phyloP scores from a whole-genome alignment of 179 eudicot species.

The Camellia oleifera region DNA sequence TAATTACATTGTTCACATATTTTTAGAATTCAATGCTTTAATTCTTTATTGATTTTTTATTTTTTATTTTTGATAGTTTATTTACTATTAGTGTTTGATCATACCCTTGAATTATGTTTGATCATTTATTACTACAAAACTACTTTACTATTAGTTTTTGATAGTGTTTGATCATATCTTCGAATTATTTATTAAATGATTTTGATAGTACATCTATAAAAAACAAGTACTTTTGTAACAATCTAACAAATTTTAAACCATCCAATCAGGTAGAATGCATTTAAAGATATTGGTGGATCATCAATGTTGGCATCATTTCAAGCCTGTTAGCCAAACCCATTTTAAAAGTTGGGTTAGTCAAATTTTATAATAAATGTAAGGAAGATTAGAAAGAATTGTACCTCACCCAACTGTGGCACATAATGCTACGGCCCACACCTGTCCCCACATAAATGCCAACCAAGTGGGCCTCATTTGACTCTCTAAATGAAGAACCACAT shows the following conservation, averaged over 20 bases:
- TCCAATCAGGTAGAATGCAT: slow-evolving; percentile 7
- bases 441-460: slow-evolving; percentile 4
- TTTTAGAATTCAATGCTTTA: too few relatives aligned
- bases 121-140: too few relatives aligned
- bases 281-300: background rate
- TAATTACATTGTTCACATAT: too few relatives aligned
- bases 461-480: background rate
- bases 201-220: too few relatives aligned
- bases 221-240: background rate
- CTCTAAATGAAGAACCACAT: too few relatives aligned
- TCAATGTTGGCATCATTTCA: background rate
- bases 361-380: background rate
- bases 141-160: too few relatives aligned
- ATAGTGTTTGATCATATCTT: too few relatives aligned
- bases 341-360: background rate
- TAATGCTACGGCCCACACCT: background rate
- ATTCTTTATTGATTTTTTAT: too few relatives aligned
- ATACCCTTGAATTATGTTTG: too few relatives aligned
- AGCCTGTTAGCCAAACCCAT: background rate
- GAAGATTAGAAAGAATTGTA: background rate
- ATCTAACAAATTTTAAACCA: background rate
- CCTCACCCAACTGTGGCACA: background rate
- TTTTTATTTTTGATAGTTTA: too few relatives aligned
- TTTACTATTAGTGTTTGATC: too few relatives aligned
- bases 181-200: too few relatives aligned